Evolutionary conservation across 768 basidiomycete species (phyloP).

Genomic region (Amanita molliuscula): DNA sequence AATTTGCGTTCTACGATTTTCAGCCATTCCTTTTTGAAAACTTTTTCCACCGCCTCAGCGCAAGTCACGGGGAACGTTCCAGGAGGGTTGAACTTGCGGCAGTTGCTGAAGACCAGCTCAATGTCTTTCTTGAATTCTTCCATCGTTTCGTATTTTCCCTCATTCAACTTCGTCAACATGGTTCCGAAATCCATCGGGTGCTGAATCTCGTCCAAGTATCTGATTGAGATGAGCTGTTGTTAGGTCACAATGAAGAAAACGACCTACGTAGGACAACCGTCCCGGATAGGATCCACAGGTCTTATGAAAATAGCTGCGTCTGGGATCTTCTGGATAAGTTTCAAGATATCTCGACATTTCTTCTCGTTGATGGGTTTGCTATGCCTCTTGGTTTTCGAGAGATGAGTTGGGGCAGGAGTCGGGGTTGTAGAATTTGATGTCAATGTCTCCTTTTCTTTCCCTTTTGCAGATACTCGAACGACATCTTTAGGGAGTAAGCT

Average conservation of each 20-base stretch:
- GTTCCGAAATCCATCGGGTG: constrained; percentile 94
- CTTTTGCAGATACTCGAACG: constrained; percentile 44
- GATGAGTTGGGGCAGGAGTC: background rate
- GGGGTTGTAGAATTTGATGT: background rate
- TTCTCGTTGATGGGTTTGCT: constrained; percentile 62
- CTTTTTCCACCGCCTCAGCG: constrained; percentile 64
- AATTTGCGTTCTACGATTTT: constrained; percentile 67
- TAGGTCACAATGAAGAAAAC: constrained; percentile 9
- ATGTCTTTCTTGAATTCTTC: constrained; percentile 74
- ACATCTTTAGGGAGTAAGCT: constrained; percentile 18
- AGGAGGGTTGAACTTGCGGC: constrained; percentile 85
- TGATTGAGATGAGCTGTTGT: constrained; percentile 20
- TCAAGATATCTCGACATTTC: constrained; percentile 72
- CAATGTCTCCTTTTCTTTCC: constrained; percentile 59
- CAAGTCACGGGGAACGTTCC: constrained; percentile 64
- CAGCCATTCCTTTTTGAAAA: constrained; percentile 80
- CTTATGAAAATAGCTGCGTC: constrained; percentile 66
- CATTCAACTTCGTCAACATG: constrained; percentile 55
- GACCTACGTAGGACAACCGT: constrained; percentile 91
- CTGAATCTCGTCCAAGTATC: constrained; percentile 86
- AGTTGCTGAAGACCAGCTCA: constrained; percentile 80
- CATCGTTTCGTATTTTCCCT: constrained; percentile 66
- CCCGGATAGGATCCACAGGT: constrained; percentile 75
- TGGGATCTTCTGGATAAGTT: constrained; percentile 43
- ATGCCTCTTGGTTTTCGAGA: constrained; percentile 26